Conservation (phyloP, 441 rosid species). For the Populus hybrid region DNA sequence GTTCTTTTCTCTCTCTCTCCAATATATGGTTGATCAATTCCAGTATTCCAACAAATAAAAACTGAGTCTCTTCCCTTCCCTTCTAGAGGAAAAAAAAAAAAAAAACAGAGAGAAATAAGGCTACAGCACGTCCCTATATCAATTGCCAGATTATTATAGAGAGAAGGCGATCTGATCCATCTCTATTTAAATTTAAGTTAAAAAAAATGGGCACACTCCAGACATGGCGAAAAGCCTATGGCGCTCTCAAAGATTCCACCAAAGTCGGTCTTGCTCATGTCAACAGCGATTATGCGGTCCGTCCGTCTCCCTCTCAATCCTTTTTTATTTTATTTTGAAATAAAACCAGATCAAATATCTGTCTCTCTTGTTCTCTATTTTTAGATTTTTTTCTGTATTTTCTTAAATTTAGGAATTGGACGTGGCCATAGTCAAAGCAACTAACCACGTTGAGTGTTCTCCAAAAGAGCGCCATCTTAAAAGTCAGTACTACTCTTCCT, state of each 20-base stretch:
- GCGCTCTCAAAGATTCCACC: slow-evolving; percentile 93
- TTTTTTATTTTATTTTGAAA: not conserved
- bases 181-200: not conserved
- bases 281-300: slow-evolving; percentile 93
- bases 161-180: slow-evolving; percentile 21
- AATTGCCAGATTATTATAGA: slow-evolving; percentile 6
- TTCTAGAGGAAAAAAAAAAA: slow-evolving; percentile 25
- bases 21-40: slow-evolving; percentile 10
- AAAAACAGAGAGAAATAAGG: slow-evolving; percentile 48
- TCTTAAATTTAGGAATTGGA: no score
- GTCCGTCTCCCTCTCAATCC: not conserved
- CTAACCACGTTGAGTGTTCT: no score
- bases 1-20: not conserved
- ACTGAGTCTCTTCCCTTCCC: not conserved
- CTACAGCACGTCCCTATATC: not conserved
- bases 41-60: not conserved
- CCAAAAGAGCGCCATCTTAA: slow-evolving; percentile 94
- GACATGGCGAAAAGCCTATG: slow-evolving; percentile 93
- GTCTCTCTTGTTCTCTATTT: not conserved
- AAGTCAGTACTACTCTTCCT: slow-evolving; percentile 43
- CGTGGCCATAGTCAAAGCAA: no score
- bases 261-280: slow-evolving; percentile 99
- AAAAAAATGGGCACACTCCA: slow-evolving; percentile 82
- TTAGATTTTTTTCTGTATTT: not conserved
- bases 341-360: not conserved